A percentile compares a stretch with the other conserved stretches of the same genome.
Evolutionary conservation across 2,329 filamentous ascomycete genomes (phyloP).

Genomic region (Hymenotorrendiella dingleyae): DNA sequence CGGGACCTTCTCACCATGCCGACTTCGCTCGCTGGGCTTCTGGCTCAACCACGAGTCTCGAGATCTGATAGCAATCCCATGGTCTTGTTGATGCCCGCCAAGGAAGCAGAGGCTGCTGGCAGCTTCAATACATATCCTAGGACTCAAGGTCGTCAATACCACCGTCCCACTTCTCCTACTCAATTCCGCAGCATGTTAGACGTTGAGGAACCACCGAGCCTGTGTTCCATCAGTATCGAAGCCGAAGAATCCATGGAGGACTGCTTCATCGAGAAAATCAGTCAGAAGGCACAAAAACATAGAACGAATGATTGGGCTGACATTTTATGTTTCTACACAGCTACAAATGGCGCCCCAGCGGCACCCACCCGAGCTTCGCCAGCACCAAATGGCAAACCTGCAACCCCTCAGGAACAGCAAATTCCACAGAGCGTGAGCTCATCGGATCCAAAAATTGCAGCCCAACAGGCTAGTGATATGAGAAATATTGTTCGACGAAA

Average conservation of each 20-base stretch:
- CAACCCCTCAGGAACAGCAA: constrained; percentile 21
- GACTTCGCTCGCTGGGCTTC: constrained; percentile 16
- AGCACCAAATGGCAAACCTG: constrained; percentile 27
- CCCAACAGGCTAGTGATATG: constrained; percentile 33
- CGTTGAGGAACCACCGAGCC: constrained; percentile 41
- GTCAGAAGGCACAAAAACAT: constrained; percentile 21
- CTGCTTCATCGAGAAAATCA: constrained; percentile 21
- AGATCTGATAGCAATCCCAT: constrained; percentile 15
- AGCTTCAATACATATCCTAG: constrained; percentile 17
- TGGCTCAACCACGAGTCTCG: constrained; percentile 16
- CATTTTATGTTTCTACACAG: constrained; percentile 31
- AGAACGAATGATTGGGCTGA: constrained; percentile 29
- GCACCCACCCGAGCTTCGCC: constrained; percentile 27
- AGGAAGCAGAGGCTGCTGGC: constrained; percentile 7
- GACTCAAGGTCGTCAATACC: constrained; percentile 21
- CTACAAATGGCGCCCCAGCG: constrained; percentile 29
- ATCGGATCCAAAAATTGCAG: constrained; percentile 31
- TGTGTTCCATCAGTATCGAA: constrained; percentile 18
- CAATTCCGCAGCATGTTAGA: constrained; percentile 50
- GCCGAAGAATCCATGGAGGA: constrained; percentile 26
- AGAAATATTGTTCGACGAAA: constrained; percentile 95
- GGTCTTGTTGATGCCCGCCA: constrained; percentile 5
- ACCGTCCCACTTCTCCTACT: constrained; percentile 23
- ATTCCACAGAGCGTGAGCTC: constrained; percentile 32
- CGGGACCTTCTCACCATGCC: constrained; percentile 13